These are phyloP conservation scores for Nemania diffusa DNA, from an alignment of 2,329 filamentous ascomycete species.

Conservation along the genomic window DNA sequence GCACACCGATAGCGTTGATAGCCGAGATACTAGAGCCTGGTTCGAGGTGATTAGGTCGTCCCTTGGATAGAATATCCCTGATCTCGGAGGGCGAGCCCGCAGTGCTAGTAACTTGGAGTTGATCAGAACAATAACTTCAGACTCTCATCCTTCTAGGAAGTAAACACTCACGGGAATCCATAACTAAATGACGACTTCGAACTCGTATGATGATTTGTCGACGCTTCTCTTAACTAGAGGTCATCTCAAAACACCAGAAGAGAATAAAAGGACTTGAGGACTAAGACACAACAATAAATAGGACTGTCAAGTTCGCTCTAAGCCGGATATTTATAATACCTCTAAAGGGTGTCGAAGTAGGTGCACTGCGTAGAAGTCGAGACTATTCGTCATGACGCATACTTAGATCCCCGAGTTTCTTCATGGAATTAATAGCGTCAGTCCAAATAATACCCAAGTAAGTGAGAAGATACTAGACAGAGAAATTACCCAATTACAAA, in stretches of 20 bases:
- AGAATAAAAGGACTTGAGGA: not conserved
- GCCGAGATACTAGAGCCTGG: not conserved
- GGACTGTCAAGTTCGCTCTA: not conserved
- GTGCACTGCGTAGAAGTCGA: not conserved
- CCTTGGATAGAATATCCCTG: not conserved
- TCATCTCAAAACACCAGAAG: not conserved
- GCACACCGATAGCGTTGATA: not conserved
- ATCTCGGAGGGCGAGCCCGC: not conserved
- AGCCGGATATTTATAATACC: not conserved
- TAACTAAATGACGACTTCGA: not conserved
- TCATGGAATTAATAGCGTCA: not conserved
- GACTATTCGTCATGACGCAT: not conserved
- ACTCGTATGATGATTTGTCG: not conserved
- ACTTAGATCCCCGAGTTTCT: not conserved
- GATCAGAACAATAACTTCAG: not conserved
- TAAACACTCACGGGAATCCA: not conserved
- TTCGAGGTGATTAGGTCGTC: not conserved
- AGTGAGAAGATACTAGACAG: not conserved
- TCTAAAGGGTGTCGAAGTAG: not conserved
- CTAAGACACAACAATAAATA: not conserved
- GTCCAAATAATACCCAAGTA: not conserved
- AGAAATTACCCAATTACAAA: not conserved
- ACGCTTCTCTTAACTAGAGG: not conserved
- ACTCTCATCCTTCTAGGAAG: not conserved
- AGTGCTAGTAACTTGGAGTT: not conserved